Evolutionary conservation across 106 monocot genomes (phyloP).

Genomic region (Allium fistulosum): DNA sequence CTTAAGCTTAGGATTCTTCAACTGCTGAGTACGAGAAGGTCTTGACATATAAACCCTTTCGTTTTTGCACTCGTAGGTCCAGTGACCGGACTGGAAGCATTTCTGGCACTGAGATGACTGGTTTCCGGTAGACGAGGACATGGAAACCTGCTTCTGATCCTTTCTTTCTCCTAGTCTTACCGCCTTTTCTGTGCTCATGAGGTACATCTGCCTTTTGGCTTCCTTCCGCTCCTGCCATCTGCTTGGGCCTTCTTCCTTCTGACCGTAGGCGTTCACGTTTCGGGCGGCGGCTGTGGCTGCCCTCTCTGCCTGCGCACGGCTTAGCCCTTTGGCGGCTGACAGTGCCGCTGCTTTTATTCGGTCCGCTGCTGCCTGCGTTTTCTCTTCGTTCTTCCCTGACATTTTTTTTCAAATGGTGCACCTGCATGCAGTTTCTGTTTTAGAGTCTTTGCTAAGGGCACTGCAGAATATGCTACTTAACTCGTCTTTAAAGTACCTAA

Average conservation of each 20-base stretch:
- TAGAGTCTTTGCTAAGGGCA: too few species aligned
- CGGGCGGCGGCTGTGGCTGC: slow-evolving; percentile 82
- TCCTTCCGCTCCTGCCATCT: slow-evolving; percentile 98
- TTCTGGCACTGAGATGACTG: slow-evolving; percentile 75
- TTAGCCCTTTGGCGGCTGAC: slow-evolving; percentile 79
- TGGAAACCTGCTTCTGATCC: slow-evolving; percentile 32
- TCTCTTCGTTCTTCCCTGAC: slow-evolving; percentile 87
- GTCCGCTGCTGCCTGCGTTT: slow-evolving; percentile 62
- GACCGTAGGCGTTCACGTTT: slow-evolving; percentile 97
- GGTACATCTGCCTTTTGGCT: slow-evolving; percentile 96
- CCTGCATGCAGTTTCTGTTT: too few species aligned
- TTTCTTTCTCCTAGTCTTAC: slow-evolving; percentile 86
- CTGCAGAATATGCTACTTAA: too few species aligned
- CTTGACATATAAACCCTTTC: slow-evolving; percentile 90
- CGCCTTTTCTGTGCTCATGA: slow-evolving; percentile 99
- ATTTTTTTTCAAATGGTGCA: slow-evolving; percentile 10
- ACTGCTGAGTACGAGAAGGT: slow-evolving; percentile 77
- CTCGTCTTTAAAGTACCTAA: too few species aligned
- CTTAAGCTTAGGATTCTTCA: slow-evolving; percentile 79
- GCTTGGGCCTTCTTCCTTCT: slow-evolving; percentile 98
- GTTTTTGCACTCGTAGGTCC: slow-evolving; percentile 99
- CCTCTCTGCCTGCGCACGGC: slow-evolving; percentile 86
- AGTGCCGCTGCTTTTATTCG: slow-evolving; percentile 71
- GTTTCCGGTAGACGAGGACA: slow-evolving; percentile 18
- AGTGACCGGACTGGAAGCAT: slow-evolving; percentile 85